These are phyloP conservation scores for Hymenoscyphus scutula DNA, from an alignment of 2,329 filamentous ascomycete genomes.

Conservation along the genomic window DNA sequence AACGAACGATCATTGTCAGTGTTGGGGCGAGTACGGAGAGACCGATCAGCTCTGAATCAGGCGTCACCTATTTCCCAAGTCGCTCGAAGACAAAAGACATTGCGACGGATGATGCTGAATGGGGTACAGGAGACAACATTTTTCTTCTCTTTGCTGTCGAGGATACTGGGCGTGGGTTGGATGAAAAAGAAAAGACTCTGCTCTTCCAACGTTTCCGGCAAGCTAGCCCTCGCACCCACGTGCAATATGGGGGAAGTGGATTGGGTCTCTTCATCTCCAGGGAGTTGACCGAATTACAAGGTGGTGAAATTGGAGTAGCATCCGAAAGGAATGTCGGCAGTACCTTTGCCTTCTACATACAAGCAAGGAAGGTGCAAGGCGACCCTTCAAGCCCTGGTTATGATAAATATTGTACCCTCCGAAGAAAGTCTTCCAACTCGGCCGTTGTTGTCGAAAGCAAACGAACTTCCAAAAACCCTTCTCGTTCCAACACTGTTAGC, in stretches of 20 bases:
- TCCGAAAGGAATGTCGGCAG: slow-evolving; percentile 66
- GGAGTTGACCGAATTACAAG: slow-evolving; percentile 74
- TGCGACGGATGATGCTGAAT: slow-evolving; percentile 41
- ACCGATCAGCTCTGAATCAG: slow-evolving; percentile 48
- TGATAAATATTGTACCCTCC: slow-evolving; percentile 19
- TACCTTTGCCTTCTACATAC: slow-evolving; percentile 72
- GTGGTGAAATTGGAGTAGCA: slow-evolving; percentile 74
- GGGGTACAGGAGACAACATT: slow-evolving; percentile 69
- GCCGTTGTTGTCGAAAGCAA: slow-evolving; percentile 26
- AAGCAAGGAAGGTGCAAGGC: slow-evolving; percentile 23
- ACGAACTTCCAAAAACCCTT: slow-evolving; percentile 21
- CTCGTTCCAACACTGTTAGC: slow-evolving; percentile 18
- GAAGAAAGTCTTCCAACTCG: slow-evolving; percentile 22
- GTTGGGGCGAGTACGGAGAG: slow-evolving; percentile 32
- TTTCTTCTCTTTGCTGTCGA: slow-evolving; percentile 72
- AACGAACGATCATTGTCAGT: slow-evolving; percentile 47
- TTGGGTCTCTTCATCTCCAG: slow-evolving; percentile 78
- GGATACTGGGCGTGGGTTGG: slow-evolving; percentile 75
- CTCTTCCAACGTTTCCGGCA: slow-evolving; percentile 80
- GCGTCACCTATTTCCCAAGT: slow-evolving; percentile 38
- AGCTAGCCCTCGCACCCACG: slow-evolving; percentile 75
- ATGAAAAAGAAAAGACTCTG: slow-evolving; percentile 66
- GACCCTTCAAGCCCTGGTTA: slow-evolving; percentile 31
- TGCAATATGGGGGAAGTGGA: slow-evolving; percentile 77
- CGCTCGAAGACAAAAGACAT: slow-evolving; percentile 32